Evolutionary conservation across 495 filamentous ascomycete genomes (phyloP), one percentile per base, ranked within the genome.

Genomic region (Parathielavia hyrcaniae): DNA sequence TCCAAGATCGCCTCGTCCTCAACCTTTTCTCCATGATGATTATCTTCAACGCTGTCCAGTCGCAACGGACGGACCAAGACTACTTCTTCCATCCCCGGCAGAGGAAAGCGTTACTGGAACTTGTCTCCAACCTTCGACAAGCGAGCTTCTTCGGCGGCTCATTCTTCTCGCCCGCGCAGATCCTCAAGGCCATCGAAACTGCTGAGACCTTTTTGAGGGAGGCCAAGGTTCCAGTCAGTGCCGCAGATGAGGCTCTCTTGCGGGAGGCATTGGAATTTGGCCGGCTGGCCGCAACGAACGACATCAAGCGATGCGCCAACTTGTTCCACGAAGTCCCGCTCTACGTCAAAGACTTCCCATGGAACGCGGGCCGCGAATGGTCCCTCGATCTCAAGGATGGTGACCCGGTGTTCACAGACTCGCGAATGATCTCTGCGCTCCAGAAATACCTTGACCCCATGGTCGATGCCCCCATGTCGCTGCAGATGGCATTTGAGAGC

Each of bases 71-170:
- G 7, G 92, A 90, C 63, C 75, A 78, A 34, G 92, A 97, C 65
- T 97, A 96, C 64, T 86, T 97, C 65, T 96, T 96, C 63, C 84
- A 95, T 54, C 78, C 82, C 0, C 80, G 78, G 8, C 91, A 90
- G 64, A 70, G 80, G 23, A 83, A 81, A 41, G 72, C 77, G 50
- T 74, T 96, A 0, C 72, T 80, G 45, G 72, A 81, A 32, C 75
- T 92, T 0, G 85, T 92, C 14, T 79, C 77, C 51, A 96, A 97
- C 66, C 73, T 97, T 34, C 79, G 88, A 23, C 87, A 95, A 65
- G 85, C 89, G n/a, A 87, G 87, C 41, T 95, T 96, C 64, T 93
- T 90, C 73, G 96, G 91, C 78, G 78, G 75, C 0, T 85, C 86
- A 10, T 90, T 91, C 38, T 90, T 87, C 57, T 82, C 83, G 0